These are phyloP conservation scores for Fusarium verrucosum DNA, from an alignment of 2,329 filamentous ascomycete genomes.

Conservation along the genomic window DNA sequence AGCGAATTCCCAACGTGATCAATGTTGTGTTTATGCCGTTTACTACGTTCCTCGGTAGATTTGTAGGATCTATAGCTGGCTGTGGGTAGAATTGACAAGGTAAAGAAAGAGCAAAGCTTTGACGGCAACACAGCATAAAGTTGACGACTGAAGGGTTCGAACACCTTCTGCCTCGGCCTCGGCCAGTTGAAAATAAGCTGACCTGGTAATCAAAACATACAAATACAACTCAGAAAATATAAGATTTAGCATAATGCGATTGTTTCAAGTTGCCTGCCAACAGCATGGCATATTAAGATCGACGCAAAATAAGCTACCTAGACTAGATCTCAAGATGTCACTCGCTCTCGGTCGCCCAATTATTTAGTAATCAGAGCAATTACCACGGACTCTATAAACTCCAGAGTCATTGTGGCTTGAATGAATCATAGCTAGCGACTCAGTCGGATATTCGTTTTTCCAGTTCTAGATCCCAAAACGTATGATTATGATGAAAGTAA, in stretches of 20 bases:
- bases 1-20: neutral
- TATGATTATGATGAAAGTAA: slow-evolving; percentile 12
- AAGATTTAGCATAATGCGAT: neutral
- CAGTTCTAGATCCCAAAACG: slow-evolving; percentile 5
- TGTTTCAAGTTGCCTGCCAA: neutral
- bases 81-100: too few relatives aligned
- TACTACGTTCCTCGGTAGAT: too few relatives aligned
- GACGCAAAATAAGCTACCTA: neutral
- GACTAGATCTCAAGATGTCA: neutral
- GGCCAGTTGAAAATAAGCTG: neutral
- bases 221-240: neutral
- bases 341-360: neutral
- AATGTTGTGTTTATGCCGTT: neutral
- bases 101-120: neutral
- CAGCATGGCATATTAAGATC: neutral
- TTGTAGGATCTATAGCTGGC: too few relatives aligned
- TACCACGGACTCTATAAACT: too few relatives aligned
- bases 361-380: neutral
- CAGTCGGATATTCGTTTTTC: neutral
- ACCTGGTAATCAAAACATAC: neutral
- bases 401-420: neutral
- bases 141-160: neutral
- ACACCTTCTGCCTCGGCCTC: too few relatives aligned
- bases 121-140: neutral
- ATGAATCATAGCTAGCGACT: neutral